Evolutionary conservation across 2,329 filamentous ascomycete genomes (phyloP), one percentile per base, ranked within the genome.

Genomic region (Cladobotryum protrusum): DNA sequence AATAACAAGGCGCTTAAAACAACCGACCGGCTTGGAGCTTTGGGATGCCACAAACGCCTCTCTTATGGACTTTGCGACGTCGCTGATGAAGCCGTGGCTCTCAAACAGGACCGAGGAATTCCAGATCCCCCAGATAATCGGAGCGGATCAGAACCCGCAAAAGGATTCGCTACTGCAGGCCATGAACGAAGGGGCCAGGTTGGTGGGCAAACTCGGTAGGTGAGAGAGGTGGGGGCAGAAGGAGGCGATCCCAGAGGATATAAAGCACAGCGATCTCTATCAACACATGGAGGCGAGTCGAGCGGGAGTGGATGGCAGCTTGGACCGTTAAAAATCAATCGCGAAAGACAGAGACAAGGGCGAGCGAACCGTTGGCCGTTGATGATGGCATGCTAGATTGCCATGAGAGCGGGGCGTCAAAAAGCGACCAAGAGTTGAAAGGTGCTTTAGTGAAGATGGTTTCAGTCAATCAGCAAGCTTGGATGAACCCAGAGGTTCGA

Each of bases 401-500:
- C 59, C 62, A 63, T 66, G 59, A 58, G 61, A 54, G 58, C 56
- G 59, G 54, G 43, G 19, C n/a, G 20, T 43, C 36, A 37, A 43
- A 45, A 20, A 29, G 36, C 24, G 43, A 9, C 17, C 18, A 42
- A 20, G 7, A 29, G 24, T 29, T 29, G 6, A 29, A 35, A 40
- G 34, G 17, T 40, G 33, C 32, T 44, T 18, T 44, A 36, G 41
- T n/a, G n/a, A 29, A 19, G 37, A 40, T 29, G 24, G 24, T 29
- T 52, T 53, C 52, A 58, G 55, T 58, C 57, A 63, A 59, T 49
- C 49, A 54, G 50, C 54, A 55, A 56, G 54, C 39, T 15, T 18
- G 6, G 39, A 42, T 37, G 50, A 55, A 45, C 42, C 6, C 24
- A 29, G 24, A 54, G 54, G 48, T 49, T 56, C 43, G 44, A 53